Percentiles rank a stretch among this genome's conserved stretches.
These are phyloP conservation scores for Paraphoma chrysanthemicola DNA, from an alignment of 2,329 filamentous ascomycete species.

Conservation along the genomic window DNA sequence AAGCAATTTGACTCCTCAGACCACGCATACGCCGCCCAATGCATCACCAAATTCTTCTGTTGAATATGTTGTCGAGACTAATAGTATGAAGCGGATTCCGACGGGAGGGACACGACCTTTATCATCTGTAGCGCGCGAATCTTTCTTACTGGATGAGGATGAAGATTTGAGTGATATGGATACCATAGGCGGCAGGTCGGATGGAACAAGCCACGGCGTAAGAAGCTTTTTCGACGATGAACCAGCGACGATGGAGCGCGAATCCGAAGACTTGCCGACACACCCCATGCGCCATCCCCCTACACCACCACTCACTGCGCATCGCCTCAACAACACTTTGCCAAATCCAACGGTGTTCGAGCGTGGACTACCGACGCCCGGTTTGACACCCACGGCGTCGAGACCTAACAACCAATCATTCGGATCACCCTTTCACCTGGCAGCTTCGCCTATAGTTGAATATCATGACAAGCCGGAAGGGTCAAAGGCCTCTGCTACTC, in stretches of 20 bases:
- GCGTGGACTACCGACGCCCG: slow-evolving; percentile 46
- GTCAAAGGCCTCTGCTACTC: slow-evolving; percentile 40
- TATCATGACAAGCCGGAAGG: slow-evolving; percentile 26
- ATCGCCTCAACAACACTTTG: slow-evolving; percentile 32
- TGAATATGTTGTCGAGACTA: slow-evolving; percentile 59
- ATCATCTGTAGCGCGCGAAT: slow-evolving; percentile 42
- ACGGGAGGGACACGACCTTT: slow-evolving; percentile 51
- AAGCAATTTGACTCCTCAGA: slow-evolving; percentile 15
- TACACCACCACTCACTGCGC: slow-evolving; percentile 53
- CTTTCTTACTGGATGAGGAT: slow-evolving; percentile 61
- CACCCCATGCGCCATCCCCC: slow-evolving; percentile 49
- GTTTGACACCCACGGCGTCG: slow-evolving; percentile 44
- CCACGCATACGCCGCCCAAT: slow-evolving; percentile 21
- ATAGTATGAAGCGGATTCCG: slow-evolving; percentile 58
- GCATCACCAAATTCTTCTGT: slow-evolving; percentile 57
- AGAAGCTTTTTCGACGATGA: slow-evolving; percentile 60
- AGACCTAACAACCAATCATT: slow-evolving; percentile 31
- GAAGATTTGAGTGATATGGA: slow-evolving; percentile 62
- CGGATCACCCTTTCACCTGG: slow-evolving; percentile 22
- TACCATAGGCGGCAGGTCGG: slow-evolving; percentile 58
- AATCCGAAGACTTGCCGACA: slow-evolving; percentile 32
- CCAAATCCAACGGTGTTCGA: slow-evolving; percentile 41
- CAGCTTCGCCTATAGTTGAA: slow-evolving; percentile 29
- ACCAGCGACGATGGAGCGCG: slow-evolving; percentile 42
- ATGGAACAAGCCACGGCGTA: slow-evolving; percentile 47